These are phyloP conservation scores for Globisporangium iwayamae DNA, from an alignment of 352 stramenopile species.

Conservation along the genomic window DNA sequence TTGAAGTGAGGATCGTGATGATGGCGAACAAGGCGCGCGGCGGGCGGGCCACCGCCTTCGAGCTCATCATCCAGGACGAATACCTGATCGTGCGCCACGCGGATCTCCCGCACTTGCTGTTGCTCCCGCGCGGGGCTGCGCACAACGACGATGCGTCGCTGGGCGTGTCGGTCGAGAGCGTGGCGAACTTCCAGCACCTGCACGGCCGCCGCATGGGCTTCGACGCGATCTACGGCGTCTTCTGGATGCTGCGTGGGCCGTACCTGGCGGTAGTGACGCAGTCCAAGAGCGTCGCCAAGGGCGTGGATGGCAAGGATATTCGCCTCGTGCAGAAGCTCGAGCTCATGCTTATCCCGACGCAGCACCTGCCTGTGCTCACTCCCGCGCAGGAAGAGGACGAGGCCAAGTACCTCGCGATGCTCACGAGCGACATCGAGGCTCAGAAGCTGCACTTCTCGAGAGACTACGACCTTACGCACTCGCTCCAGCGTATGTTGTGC, in stretches of 20 bases:
- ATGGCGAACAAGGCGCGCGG: constrained; percentile 6
- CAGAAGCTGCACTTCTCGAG: constrained; percentile 73
- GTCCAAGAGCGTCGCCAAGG: constrained; percentile 50
- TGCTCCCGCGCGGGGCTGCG: constrained; percentile 34
- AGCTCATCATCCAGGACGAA: constrained; percentile 76
- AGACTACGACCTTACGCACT: constrained; percentile 77
- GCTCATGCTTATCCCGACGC: constrained; percentile 61
- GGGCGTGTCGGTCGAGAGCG: constrained; percentile 53
- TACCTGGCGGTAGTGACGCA: constrained; percentile 76
- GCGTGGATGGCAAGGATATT: constrained; percentile 51
- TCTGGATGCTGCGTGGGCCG: constrained; percentile 56
- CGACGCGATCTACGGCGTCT: constrained; percentile 79
- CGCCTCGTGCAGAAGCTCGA: constrained; percentile 56
- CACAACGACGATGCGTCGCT: constrained; percentile 29
- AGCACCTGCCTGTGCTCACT: constrained; percentile 47
- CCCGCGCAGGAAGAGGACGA: constrained; percentile 58
- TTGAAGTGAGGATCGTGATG: neutral
- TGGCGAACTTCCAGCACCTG: constrained; percentile 54
- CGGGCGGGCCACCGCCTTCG: constrained; percentile 10
- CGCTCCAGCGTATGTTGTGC: constrained; percentile 57
- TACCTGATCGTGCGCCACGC: constrained; percentile 56
- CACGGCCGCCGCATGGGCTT: constrained; percentile 74
- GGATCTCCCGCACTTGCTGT: constrained; percentile 41
- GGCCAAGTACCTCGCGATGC: constrained; percentile 55
- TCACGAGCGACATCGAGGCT: constrained; percentile 43